phyloP scores from a whole-genome alignment of 2,329 filamentous ascomycete genomes.

The Colletotrichum orbiculare region DNA sequence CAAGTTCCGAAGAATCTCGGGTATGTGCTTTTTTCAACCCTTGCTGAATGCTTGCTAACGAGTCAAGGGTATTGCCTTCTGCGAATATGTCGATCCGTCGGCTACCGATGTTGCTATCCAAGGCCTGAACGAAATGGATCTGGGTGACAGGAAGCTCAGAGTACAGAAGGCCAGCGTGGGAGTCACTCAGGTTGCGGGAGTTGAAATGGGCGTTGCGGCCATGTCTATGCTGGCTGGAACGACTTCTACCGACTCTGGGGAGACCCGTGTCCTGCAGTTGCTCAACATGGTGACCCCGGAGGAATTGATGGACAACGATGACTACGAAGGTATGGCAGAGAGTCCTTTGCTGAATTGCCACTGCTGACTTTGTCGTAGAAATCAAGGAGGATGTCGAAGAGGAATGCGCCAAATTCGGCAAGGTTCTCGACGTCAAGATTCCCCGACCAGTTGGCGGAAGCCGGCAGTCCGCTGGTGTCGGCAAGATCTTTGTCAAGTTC shows the following conservation, averaged over 20 bases:
- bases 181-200: conserved; percentile 88
- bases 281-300: conserved; percentile 99
- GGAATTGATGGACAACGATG: conserved; percentile 91
- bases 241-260: conserved; percentile 80
- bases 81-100: conserved; percentile 85
- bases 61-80: conserved; percentile 90
- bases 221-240: conserved; percentile 98
- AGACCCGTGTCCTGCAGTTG: conserved; percentile 86
- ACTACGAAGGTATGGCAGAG: conserved; percentile 84
- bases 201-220: conserved; percentile 96
- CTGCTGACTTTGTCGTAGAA: conserved; percentile 66
- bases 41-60: conserved; percentile 38
- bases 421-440: conserved; percentile 89
- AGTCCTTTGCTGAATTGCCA: too few relatives aligned
- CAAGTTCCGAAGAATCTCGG: conserved; percentile 84
- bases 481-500: conserved; percentile 98
- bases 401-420: conserved; percentile 92
- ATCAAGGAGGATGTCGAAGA: conserved; percentile 95
- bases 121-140: conserved; percentile 90
- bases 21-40: conserved; percentile 61
- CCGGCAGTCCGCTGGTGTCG: conserved; percentile 87
- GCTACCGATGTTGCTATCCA: conserved; percentile 89
- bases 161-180: conserved; percentile 92
- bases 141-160: conserved; percentile 87
- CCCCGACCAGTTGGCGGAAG: conserved; percentile 86